phyloP scores from a whole-genome alignment of 2,329 filamentous ascomycete species.

The Xylariaceae sp. region DNA sequence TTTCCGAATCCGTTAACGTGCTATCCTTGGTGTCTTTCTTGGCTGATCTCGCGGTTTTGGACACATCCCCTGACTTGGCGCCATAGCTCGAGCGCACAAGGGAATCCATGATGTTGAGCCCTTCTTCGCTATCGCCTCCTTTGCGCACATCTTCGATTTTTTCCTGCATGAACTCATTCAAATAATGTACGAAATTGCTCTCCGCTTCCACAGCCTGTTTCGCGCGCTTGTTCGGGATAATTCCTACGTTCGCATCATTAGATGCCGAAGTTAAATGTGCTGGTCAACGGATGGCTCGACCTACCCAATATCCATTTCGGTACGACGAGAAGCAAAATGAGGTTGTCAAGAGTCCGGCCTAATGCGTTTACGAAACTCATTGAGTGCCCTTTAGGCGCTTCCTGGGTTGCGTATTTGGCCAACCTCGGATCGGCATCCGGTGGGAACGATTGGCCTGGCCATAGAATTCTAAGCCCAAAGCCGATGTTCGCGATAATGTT shows the following conservation, averaged over 20 bases:
- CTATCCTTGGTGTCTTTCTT: slow-evolving; percentile 35
- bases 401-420: slow-evolving; percentile 50
- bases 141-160: slow-evolving; percentile 52
- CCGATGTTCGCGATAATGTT: slow-evolving; percentile 68
- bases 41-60: slow-evolving; percentile 6
- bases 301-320: slow-evolving; percentile 59
- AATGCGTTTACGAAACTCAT: slow-evolving; percentile 69
- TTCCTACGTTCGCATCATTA: slow-evolving; percentile 33
- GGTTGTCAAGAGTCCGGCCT: slow-evolving; percentile 62
- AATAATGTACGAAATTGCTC: slow-evolving; percentile 68
- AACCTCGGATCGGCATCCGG: slow-evolving; percentile 47
- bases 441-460: slow-evolving; percentile 62
- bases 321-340: slow-evolving; percentile 63
- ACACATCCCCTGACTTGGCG: slow-evolving; percentile 21
- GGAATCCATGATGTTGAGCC: slow-evolving; percentile 57
- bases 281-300: slow-evolving; percentile 22
- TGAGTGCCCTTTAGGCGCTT: slow-evolving; percentile 55
- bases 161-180: slow-evolving; percentile 67
- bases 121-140: slow-evolving; percentile 44
- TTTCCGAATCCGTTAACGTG: slow-evolving; percentile 62
- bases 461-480: slow-evolving; percentile 65
- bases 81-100: slow-evolving; percentile 49
- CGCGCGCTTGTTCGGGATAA: slow-evolving; percentile 54
- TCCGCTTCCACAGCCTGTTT: slow-evolving; percentile 57
- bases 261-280: not conserved